These are phyloP conservation scores for Pleurozium schreberi DNA, from an alignment of 225 moss, liverwort and hornwort species.

Conservation along the genomic window DNA sequence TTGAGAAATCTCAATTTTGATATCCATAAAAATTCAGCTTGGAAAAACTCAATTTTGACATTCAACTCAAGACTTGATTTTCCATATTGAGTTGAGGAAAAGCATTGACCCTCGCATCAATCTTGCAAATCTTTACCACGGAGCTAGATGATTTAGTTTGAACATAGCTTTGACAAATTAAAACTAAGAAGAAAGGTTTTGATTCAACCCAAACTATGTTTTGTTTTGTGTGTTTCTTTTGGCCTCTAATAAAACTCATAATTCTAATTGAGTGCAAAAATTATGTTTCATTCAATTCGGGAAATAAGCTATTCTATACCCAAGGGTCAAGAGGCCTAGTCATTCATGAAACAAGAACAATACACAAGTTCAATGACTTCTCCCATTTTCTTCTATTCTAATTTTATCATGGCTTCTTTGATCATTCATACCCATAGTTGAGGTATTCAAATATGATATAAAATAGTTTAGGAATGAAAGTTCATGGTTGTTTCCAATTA, in stretches of 20 bases:
- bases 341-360: neutral
- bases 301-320: neutral
- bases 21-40: too few species aligned
- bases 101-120: neutral
- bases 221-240: neutral
- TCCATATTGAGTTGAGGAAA: neutral
- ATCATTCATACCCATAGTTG: neutral
- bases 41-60: neutral
- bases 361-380: neutral
- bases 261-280: neutral
- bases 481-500: neutral
- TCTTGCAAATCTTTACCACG: too few species aligned
- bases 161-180: neutral
- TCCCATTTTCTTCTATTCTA: neutral
- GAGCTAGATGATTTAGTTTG: neutral
- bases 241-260: neutral
- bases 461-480: neutral
- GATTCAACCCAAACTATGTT: neutral
- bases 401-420: neutral
- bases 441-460: neutral
- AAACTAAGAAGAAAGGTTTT: neutral
- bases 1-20: too few species aligned
- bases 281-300: neutral
- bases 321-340: fast-evolving
- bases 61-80: neutral